Percentiles rank a stretch among this genome's conserved stretches.
Conservation (phyloP, 768 basidiomycete species). For the Boletus eberwhitei region DNA sequence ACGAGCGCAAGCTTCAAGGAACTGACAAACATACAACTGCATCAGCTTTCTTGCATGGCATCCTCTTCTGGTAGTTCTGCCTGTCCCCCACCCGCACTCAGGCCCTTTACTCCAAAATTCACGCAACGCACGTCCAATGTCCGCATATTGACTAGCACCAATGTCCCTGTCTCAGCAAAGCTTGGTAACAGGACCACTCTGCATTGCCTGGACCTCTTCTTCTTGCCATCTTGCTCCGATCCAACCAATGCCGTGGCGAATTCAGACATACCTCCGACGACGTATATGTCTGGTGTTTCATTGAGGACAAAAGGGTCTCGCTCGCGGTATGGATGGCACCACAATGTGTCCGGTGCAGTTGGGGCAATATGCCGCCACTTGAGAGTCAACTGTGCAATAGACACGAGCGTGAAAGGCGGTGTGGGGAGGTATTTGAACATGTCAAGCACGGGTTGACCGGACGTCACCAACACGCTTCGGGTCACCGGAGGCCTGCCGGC, state of each 20-base stretch:
- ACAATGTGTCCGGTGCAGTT: constrained; percentile 96
- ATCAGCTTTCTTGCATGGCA: constrained; percentile 27
- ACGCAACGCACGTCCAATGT: constrained; percentile 69
- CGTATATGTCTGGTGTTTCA: constrained; percentile 86
- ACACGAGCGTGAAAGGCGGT: constrained; percentile 66
- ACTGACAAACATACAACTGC: not conserved
- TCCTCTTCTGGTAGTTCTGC: constrained; percentile 4
- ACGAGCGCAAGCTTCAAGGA: not conserved
- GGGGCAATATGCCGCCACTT: constrained; percentile 97
- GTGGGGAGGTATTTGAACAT: constrained; percentile 88
- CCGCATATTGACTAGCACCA: constrained; percentile 78
- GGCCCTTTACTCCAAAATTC: constrained; percentile 46
- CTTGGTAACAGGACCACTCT: constrained; percentile 78
- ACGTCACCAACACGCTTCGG: constrained; percentile 74
- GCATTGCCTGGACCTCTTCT: constrained; percentile 40
- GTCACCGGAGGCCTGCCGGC: constrained; percentile 25
- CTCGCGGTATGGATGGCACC: constrained; percentile 93
- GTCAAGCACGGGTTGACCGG: constrained; percentile 93
- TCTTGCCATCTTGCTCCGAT: constrained; percentile 30
- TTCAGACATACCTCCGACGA: constrained; percentile 85
- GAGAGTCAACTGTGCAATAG: constrained; percentile 74
- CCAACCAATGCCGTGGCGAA: constrained; percentile 74
- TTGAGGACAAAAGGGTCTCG: constrained; percentile 85
- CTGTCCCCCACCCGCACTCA: constrained; percentile 25
- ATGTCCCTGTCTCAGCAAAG: constrained; percentile 72